Percentiles rank a stretch among this genome's conserved stretches.
Conservation (phyloP, 495 filamentous ascomycete species). For the Lasiosphaeriaceae sp. region DNA sequence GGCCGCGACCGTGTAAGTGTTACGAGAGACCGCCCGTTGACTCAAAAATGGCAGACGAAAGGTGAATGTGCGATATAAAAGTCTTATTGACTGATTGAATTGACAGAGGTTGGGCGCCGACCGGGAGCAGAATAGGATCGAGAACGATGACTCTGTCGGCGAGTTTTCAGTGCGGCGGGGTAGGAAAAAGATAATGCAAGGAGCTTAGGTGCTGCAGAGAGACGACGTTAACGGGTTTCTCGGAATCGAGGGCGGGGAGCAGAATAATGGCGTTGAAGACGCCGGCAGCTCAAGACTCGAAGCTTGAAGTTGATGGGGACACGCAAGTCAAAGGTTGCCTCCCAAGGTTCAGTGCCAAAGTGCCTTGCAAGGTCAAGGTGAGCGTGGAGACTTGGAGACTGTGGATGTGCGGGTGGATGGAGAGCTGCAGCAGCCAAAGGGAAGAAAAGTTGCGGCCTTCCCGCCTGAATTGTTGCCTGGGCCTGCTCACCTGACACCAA, state of each 20-base stretch:
- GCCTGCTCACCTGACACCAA: slow-evolving; percentile 8
- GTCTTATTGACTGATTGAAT: too few species aligned
- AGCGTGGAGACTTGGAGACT: not conserved
- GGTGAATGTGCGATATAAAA: too few species aligned
- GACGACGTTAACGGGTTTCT: not conserved
- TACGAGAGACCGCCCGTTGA: not conserved
- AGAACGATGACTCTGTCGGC: not conserved
- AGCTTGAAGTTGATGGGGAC: not conserved
- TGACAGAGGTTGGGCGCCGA: not conserved
- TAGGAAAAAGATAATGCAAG: not conserved
- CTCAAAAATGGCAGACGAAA: too few species aligned
- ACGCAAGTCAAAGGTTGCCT: slow-evolving; percentile 8
- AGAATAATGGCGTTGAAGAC: not conserved
- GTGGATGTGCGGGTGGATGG: not conserved
- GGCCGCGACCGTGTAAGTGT: not conserved
- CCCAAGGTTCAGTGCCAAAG: not conserved
- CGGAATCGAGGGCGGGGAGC: not conserved
- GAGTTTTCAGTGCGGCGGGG: slow-evolving; percentile 12
- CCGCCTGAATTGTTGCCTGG: slow-evolving; percentile 27
- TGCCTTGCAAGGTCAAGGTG: slow-evolving; percentile 5
- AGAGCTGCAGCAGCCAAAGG: slow-evolving; percentile 2
- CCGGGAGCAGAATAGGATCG: not conserved
- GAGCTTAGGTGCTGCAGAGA: not conserved
- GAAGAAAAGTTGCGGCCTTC: slow-evolving; percentile 22
- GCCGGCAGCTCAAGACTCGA: not conserved